Evolutionary conservation across 345 rosid genomes (phyloP).

Genomic region (Euphorbia peplus): DNA sequence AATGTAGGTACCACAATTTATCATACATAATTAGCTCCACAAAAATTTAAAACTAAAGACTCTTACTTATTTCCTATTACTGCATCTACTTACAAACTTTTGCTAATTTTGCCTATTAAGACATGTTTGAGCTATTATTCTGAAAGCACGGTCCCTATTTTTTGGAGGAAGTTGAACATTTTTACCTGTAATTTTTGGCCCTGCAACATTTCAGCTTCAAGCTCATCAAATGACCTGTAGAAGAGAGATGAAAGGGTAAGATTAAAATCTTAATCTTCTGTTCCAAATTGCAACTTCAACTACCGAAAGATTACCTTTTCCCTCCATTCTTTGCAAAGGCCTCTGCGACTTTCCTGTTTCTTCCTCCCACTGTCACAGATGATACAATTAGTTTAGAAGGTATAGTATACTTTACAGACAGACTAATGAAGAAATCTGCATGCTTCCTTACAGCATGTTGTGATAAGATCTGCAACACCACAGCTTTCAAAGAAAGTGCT

Average conservation of each 20-base stretch:
- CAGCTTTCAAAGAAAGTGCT: slow-evolving; percentile 93
- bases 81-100: not conserved
- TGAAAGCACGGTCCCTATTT: not conserved
- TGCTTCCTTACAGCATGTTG: slow-evolving; percentile 77
- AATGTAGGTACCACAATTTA: not conserved
- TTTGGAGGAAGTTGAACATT: not conserved
- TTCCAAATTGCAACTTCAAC: not conserved
- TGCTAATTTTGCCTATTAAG: not conserved
- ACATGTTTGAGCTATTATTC: not conserved
- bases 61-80: not conserved
- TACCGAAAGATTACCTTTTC: slow-evolving; percentile 49
- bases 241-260: slow-evolving; percentile 15
- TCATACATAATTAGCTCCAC: not conserved
- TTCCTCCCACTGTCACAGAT: slow-evolving; percentile 68
- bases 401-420: not conserved
- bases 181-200: slow-evolving; percentile 97
- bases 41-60: not conserved
- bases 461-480: slow-evolving; percentile 90
- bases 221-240: slow-evolving; percentile 89
- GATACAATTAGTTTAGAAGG: slow-evolving; percentile 9
- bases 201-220: slow-evolving; percentile 88
- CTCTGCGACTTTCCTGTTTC: slow-evolving; percentile 88
- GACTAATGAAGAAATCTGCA: slow-evolving; percentile 4
- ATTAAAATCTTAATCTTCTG: not conserved
- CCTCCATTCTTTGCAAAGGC: slow-evolving; percentile 83